Evolutionary conservation across 768 basidiomycete species (phyloP).

Genomic region (Trametes meyenii): DNA sequence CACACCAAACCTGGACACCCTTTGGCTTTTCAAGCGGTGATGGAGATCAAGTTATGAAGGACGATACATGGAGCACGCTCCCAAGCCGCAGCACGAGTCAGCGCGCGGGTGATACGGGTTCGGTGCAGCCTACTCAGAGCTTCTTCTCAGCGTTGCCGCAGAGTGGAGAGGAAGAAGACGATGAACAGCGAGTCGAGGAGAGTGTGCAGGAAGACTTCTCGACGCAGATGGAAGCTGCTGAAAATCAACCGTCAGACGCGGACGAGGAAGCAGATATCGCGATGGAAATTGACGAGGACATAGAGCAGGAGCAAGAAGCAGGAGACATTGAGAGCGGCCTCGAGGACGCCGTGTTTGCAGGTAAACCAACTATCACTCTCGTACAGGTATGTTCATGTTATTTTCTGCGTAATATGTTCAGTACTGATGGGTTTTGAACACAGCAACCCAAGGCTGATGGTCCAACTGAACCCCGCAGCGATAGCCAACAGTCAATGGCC

Average conservation of each 20-base stretch:
- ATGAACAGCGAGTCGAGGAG: slow-evolving; percentile 34
- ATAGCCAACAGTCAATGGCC: slow-evolving; percentile 59
- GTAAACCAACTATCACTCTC: slow-evolving; percentile 41
- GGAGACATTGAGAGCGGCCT: slow-evolving; percentile 33
- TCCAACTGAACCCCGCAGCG: slow-evolving; percentile 37
- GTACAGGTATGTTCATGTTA: slow-evolving; percentile 29
- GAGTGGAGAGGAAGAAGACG: slow-evolving; percentile 17
- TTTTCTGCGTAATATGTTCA: not conserved
- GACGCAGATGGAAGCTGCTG: slow-evolving; percentile 16
- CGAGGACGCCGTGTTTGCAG: slow-evolving; percentile 46
- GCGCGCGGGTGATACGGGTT: slow-evolving; percentile 29
- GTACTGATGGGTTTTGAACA: not conserved
- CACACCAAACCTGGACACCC: slow-evolving; percentile 60
- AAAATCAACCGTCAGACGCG: slow-evolving; percentile 9
- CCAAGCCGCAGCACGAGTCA: slow-evolving; percentile 48
- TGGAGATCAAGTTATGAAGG: slow-evolving; percentile 36
- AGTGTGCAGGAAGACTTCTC: slow-evolving; percentile 16
- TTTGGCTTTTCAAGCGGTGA: slow-evolving; percentile 46
- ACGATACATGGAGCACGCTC: slow-evolving; percentile 76
- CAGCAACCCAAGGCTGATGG: slow-evolving; percentile 29
- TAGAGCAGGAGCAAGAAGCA: slow-evolving; percentile 39
- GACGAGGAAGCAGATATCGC: slow-evolving; percentile 35
- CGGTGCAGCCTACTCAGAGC: slow-evolving; percentile 17
- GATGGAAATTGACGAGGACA: slow-evolving; percentile 40
- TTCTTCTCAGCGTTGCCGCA: slow-evolving; percentile 13